Evolutionary conservation across 2,329 filamentous ascomycete species (phyloP), one percentile per base, ranked within the genome.

Genomic region (Epichloe aotearoae): DNA sequence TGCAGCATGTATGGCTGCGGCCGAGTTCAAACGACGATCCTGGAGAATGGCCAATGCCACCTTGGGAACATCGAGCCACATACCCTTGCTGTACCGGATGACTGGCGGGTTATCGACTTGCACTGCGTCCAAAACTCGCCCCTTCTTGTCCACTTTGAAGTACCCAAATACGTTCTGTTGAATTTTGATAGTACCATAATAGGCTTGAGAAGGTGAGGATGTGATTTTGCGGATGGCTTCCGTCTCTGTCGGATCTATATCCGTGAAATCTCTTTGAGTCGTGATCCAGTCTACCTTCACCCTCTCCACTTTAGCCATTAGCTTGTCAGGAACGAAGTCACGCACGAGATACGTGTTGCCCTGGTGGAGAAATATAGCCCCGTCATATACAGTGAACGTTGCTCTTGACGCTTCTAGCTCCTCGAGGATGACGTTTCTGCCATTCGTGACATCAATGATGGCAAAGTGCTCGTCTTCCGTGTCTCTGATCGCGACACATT

Each of bases 241-340:
- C 0, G 88, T 96, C 66, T 95, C 90, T 33, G 94, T 77, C 0
- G 93, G 89, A 63, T 97, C 93, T 52, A 97, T 84, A 61, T 97
- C 90, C 0, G 90, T 97, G 64, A 80, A 96, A 65, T 97, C 91
- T 43, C 93, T 82, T 64, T 96, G 91, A 61, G 84, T 81, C 0
- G 93, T 98, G 1, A 84, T 95, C 90, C 90, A 98, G 61, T 96
- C 88, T 30, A 97, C 90, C 55, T 86, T 86, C 47, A 96, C 91
- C 53, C 80, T 80, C 66, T 93, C 84, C 4, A 98, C 93, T 57
- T 86, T 86, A 4, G 93, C 93, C 57, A 96, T 83, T 61, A 83
- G 83, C 54, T 77, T 77, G 36, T 93, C 87, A 1, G 86, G 84
- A 55, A 80, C 80, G 61, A 97, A 90, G 59, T 97, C 89, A 58